Evolutionary conservation across 2,329 filamentous ascomycete species (phyloP).

Genomic region (Macrophomina pseudophaseolina): DNA sequence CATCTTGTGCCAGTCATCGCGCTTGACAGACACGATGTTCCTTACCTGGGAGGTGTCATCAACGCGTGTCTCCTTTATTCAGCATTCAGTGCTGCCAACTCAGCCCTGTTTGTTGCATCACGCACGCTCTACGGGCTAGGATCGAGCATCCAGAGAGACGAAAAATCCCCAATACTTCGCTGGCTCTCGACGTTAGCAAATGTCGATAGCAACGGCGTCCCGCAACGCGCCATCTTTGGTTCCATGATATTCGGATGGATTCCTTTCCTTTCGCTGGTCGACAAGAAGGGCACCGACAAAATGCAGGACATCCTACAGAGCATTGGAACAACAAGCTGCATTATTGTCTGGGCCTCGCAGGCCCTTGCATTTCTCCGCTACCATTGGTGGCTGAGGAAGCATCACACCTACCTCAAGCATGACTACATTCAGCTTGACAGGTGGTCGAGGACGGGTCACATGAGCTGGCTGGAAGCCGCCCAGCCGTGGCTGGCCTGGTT

Average conservation of each 20-base stretch:
- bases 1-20: constrained; percentile 23
- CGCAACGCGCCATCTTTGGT: constrained; percentile 15
- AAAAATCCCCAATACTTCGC: neutral
- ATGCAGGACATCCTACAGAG: constrained; percentile 18
- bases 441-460: neutral
- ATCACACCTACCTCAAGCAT: neutral
- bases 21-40: constrained; percentile 14
- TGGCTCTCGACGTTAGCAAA: neutral
- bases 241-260: constrained; percentile 24
- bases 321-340: constrained; percentile 19
- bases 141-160: constrained; percentile 9
- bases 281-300: neutral
- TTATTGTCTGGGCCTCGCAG: constrained; percentile 25
- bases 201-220: constrained; percentile 12
- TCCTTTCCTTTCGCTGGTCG: constrained; percentile 11
- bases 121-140: constrained; percentile 40
- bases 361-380: constrained; percentile 16
- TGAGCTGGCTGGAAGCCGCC: neutral
- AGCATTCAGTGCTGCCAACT: constrained; percentile 40
- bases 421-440: neutral
- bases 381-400: constrained; percentile 1
- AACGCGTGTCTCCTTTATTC: constrained; percentile 40
- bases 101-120: constrained; percentile 44
- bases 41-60: constrained; percentile 32
- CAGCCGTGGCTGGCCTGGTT: constrained; percentile 13